Percentiles rank a stretch among this genome's conserved stretches.
Evolutionary conservation across 305 asterid genomes (phyloP).

Genomic region (Solanum hybrid): DNA sequence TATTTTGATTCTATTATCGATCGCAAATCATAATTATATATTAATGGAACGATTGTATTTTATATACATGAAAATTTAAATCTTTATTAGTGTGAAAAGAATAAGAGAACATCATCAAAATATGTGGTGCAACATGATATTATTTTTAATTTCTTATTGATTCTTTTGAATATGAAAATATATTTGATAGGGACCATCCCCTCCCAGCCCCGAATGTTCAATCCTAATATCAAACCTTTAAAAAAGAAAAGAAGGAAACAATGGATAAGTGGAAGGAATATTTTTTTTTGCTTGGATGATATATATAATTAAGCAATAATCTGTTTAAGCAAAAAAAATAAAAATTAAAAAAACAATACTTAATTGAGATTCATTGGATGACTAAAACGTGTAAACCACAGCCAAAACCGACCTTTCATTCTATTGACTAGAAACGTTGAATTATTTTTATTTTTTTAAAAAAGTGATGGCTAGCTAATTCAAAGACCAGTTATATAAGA

Average conservation of each 20-base stretch:
- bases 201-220: no score
- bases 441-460: no score
- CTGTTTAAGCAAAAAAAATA: not conserved
- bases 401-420: not conserved
- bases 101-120: not conserved
- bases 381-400: not conserved
- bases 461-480: not conserved
- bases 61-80: not conserved
- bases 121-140: accelerated
- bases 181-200: not conserved
- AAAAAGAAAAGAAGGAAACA: no score
- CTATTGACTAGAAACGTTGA: not conserved
- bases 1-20: not conserved
- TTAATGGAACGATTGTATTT: not conserved
- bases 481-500: not conserved
- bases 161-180: no score
- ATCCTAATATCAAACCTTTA: not conserved
- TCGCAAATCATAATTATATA: not conserved
- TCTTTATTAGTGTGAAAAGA: not conserved
- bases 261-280: not conserved
- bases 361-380: not conserved
- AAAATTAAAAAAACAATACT: not conserved
- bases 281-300: not conserved
- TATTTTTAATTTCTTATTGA: no score
- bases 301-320: not conserved